Conservation (phyloP, 2,329 filamentous ascomycete genomes). For the Berkeleyomyces rouxiae region DNA sequence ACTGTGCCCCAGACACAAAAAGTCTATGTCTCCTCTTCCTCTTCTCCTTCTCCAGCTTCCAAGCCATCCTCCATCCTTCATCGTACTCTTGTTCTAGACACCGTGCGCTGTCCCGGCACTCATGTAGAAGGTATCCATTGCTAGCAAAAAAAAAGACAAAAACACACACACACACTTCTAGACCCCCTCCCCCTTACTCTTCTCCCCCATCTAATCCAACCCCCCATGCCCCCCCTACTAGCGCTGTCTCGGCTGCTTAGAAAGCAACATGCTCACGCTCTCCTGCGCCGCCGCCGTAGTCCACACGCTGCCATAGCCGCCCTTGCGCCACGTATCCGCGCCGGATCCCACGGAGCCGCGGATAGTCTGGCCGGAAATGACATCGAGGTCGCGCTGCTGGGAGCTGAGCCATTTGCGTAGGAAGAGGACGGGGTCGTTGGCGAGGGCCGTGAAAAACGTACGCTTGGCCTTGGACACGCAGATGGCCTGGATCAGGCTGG, state of each 20-base stretch:
- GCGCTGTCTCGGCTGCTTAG: slow-evolving; percentile 28
- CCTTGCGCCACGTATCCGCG: slow-evolving; percentile 52
- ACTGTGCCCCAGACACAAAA: neutral
- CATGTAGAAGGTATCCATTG: too few relatives aligned
- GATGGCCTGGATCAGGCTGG: slow-evolving; percentile 66
- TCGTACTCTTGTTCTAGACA: neutral
- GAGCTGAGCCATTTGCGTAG: slow-evolving; percentile 76
- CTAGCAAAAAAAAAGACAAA: too few relatives aligned
- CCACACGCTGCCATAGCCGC: slow-evolving; percentile 39
- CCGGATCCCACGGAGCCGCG: slow-evolving; percentile 30
- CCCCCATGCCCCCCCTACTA: neutral
- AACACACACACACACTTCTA: too few relatives aligned
- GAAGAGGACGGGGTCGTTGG: slow-evolving; percentile 69
- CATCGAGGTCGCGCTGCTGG: slow-evolving; percentile 78
- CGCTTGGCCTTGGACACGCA: slow-evolving; percentile 78
- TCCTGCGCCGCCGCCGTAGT: slow-evolving; percentile 41
- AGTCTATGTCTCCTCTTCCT: neutral
- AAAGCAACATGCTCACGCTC: slow-evolving; percentile 44
- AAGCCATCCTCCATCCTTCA: neutral
- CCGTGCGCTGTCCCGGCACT: neutral
- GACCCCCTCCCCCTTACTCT: too few relatives aligned
- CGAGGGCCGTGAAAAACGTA: slow-evolving; percentile 64
- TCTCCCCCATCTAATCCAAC: neutral
- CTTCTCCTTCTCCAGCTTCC: neutral
- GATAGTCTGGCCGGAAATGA: slow-evolving; percentile 67